Conservation (phyloP, 2,329 filamentous ascomycete genomes). For the Venturia effusa region DNA sequence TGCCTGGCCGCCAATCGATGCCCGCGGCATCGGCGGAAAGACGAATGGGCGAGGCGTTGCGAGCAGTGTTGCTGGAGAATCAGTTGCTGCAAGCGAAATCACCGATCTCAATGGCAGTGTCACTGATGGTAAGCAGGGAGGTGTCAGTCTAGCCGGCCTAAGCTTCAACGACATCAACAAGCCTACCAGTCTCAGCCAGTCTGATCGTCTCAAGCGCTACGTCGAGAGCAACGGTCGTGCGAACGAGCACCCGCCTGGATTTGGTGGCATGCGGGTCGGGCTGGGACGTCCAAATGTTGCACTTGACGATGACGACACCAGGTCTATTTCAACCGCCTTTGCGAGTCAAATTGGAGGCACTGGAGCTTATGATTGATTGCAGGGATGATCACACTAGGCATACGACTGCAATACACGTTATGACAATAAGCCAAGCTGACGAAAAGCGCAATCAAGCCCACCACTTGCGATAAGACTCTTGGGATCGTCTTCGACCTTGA, state of each 20-base stretch:
- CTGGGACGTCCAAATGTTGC: constrained; percentile 26
- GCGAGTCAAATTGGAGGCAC: constrained; percentile 80
- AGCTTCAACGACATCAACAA: constrained; percentile 62
- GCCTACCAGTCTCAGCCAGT: constrained; percentile 65
- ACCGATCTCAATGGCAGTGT: constrained; percentile 63
- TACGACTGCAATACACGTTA: background rate
- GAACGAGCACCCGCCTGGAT: constrained; percentile 23
- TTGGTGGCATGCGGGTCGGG: constrained; percentile 28
- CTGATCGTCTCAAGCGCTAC: constrained; percentile 87
- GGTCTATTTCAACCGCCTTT: constrained; percentile 93
- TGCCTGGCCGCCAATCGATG: constrained; percentile 71
- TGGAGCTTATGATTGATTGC: constrained; percentile 47
- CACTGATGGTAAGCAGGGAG: constrained; percentile 70
- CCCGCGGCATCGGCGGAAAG: constrained; percentile 55
- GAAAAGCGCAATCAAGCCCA: background rate
- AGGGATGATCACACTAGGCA: background rate
- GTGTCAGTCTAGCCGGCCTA: constrained; percentile 78
- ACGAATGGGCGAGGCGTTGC: constrained; percentile 48
- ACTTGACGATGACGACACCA: constrained; percentile 76
- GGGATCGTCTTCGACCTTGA: background rate
- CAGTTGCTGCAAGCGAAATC: constrained; percentile 80
- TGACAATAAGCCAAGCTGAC: background rate
- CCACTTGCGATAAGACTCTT: background rate
- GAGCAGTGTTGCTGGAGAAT: constrained; percentile 81
- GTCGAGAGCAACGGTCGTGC: constrained; percentile 73